Evolutionary conservation across 306 rosid genomes (phyloP).

Genomic region (Lagenaria siceraria): DNA sequence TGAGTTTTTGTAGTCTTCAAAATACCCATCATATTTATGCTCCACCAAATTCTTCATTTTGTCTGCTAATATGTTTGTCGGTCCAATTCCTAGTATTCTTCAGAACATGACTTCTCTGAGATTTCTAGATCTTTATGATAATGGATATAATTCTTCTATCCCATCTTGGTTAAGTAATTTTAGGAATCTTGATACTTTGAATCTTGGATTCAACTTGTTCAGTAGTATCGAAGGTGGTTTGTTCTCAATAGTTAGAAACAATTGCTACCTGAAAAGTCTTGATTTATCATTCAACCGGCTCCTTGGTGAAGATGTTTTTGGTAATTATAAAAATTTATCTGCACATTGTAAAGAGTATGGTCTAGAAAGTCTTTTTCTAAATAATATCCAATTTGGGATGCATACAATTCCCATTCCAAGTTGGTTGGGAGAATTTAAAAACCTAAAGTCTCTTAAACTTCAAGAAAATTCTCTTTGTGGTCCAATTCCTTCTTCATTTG

Average conservation of each 20-base stretch:
- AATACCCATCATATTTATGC: background rate
- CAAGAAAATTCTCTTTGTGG: background rate
- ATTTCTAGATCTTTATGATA: background rate
- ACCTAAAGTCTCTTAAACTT: background rate
- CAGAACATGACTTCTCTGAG: slow-evolving; percentile 2
- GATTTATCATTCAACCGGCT: background rate
- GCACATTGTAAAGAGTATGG: background rate
- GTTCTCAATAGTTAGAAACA: background rate
- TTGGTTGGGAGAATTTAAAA: background rate
- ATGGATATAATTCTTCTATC: background rate
- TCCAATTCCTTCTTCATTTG: too few species aligned
- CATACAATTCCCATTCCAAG: background rate
- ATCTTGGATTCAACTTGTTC: background rate
- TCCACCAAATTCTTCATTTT: slow-evolving; percentile 5
- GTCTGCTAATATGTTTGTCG: background rate
- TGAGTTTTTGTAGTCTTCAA: background rate
- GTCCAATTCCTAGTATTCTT: background rate
- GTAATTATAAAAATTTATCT: background rate
- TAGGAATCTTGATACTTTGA: background rate
- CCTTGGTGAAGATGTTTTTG: background rate
- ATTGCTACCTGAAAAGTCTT: background rate
- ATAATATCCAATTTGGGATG: too few species aligned
- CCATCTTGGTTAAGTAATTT: background rate
- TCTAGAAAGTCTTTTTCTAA: background rate
- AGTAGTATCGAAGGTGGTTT: background rate